Base-by-base conservation (phyloP, 805 yeast genomes). In the Schwanniomyces occidentalis region DNA sequence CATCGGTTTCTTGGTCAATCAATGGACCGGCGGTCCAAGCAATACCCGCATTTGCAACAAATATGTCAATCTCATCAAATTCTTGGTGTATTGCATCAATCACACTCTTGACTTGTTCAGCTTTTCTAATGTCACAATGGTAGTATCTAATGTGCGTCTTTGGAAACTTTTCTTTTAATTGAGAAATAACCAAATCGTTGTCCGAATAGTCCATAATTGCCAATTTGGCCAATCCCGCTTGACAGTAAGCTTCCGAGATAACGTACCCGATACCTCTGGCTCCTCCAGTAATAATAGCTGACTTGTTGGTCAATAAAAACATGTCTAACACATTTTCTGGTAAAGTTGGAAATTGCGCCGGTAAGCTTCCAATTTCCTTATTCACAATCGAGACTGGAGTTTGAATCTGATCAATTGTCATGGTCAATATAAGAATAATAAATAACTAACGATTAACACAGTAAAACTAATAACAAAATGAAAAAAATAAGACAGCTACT, bases 1-100 rank as follows among this genome's bases (percentile, higher is more conserved):
- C 70, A 42, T 76, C 78, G 30, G 65, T 70, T 24, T 61, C 65
- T 18, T 55, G 62, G 46, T 64, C 65, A 37, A 68, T 58, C 40
- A 68, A 45, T 16, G 60, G 48, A 24, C 74, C 74, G 0, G 70
- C 52, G 38, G 67, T 63, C 74, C 74, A 68, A n/a, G 72, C 72
- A 29, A 68, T 65, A 24, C 74, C 74, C 5, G 74, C 74, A 42
- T 69, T 69, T 42, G 74, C 74, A 29, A 67, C 69, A 38, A 69
- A 69, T 18, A 67, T 64, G 45, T 69, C 73, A 34, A 69, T 54
- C 23, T 52, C 51, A 24, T 57, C 60, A 37, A 68, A 68, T 6
- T 61, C 62, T 8, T 30, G 44, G 32, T 51, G 58, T 36, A 67
- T 60, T 14, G 45, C 32, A 27, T 46, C 50, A 22, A 69, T 54